Conservation (phyloP, 495 filamentous ascomycete species). For the Neurospora hispaniola region DNA sequence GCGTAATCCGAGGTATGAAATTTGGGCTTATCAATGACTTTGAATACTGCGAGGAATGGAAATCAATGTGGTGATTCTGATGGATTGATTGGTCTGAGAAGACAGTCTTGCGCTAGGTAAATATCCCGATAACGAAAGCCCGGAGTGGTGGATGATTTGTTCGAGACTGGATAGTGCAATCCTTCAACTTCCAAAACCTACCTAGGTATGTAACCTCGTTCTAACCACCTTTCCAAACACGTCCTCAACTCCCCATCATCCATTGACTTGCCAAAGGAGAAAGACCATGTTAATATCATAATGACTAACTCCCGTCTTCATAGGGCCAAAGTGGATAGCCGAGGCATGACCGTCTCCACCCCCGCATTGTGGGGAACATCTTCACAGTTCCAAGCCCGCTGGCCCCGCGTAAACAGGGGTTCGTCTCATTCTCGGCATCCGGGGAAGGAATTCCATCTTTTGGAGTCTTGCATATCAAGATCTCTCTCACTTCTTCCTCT, state of each 20-base stretch:
- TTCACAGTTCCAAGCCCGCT: neutral
- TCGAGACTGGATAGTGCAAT: neutral
- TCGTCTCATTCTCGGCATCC: neutral
- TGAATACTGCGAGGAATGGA: neutral
- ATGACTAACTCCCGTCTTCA: neutral
- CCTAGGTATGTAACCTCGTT: neutral
- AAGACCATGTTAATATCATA: neutral
- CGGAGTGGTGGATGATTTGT: neutral
- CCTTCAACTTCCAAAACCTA: neutral
- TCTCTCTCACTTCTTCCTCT: neutral
- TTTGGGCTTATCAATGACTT: neutral
- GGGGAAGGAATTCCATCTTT: neutral
- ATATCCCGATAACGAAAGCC: neutral
- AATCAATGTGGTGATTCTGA: neutral
- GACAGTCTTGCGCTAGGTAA: neutral
- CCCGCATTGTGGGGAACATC: neutral
- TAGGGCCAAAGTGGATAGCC: neutral
- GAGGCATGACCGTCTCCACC: neutral
- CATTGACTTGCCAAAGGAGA: neutral
- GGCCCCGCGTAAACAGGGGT: neutral
- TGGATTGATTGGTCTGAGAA: neutral
- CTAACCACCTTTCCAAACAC: neutral
- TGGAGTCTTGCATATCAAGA: neutral
- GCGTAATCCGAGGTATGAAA: neutral
- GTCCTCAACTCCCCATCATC: neutral